Evolutionary conservation across 108 stramenopile genomes (phyloP).

Genomic region (Fragilaria crotonensis): DNA sequence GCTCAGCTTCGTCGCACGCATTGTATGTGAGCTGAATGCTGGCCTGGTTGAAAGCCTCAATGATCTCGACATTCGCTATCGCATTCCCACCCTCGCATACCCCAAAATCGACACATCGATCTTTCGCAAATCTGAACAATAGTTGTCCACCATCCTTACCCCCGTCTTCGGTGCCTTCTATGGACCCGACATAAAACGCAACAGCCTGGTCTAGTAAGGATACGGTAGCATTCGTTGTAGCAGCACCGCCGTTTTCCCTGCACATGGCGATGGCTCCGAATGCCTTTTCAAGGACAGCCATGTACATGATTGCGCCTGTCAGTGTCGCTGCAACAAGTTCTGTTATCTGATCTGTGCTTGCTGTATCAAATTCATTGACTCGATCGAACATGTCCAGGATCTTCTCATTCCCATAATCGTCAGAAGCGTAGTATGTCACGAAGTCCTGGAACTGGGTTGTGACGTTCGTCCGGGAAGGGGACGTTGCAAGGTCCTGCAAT

Average conservation of each 20-base stretch:
- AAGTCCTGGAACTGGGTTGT: not conserved
- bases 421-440: conserved; percentile 5
- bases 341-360: conserved; percentile 20
- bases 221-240: conserved; percentile 3
- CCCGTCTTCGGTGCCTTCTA: conserved; percentile 27
- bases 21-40: conserved; percentile 6
- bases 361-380: conserved; percentile 12
- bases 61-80: conserved; percentile 15
- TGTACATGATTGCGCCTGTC: conserved; percentile 30
- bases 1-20: conserved; percentile 12
- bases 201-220: conserved; percentile 38
- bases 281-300: conserved; percentile 13
- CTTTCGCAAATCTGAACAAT: conserved; percentile 31
- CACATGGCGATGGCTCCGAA: conserved; percentile 20
- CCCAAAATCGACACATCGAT: conserved; percentile 32
- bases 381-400: conserved; percentile 19
- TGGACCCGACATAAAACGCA: conserved; percentile 42
- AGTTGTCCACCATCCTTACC: conserved; percentile 16
- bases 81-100: conserved; percentile 25
- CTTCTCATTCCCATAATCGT: conserved; percentile 20
- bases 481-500: conserved; percentile 28
- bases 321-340: conserved; percentile 17
- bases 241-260: not conserved
- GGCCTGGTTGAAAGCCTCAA: conserved; percentile 16
- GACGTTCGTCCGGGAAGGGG: conserved; percentile 7